phyloP scores from a whole-genome alignment of 495 filamentous ascomycete species.

The Neurospora tetrasperma region DNA sequence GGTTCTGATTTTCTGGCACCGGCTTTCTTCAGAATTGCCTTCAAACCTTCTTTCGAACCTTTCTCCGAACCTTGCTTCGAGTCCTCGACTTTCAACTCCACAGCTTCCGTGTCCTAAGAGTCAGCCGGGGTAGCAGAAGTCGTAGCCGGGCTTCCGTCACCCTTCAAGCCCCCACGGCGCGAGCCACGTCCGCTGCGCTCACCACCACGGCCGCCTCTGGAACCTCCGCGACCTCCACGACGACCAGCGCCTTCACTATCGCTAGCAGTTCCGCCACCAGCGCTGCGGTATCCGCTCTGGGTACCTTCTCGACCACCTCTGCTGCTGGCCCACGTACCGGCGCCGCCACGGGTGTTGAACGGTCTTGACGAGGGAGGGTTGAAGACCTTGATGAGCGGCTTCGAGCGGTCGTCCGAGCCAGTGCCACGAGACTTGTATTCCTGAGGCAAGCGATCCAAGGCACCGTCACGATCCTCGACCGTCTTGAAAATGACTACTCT shows the following conservation, averaged over 20 bases:
- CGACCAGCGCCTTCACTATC: slow-evolving; percentile 65
- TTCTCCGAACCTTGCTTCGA: not conserved
- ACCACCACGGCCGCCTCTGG: slow-evolving; percentile 42
- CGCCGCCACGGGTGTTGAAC: slow-evolving; percentile 45
- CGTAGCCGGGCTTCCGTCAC: slow-evolving; percentile 43
- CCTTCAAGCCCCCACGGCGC: slow-evolving; percentile 50
- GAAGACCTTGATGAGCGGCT: slow-evolving; percentile 74
- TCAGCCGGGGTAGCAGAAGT: slow-evolving; percentile 40
- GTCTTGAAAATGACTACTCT: slow-evolving; percentile 73
- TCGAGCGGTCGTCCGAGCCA: slow-evolving; percentile 50
- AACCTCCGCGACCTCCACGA: slow-evolving; percentile 55
- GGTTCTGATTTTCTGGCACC: not conserved
- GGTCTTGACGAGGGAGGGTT: slow-evolving; percentile 46
- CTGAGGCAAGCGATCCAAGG: slow-evolving; percentile 58
- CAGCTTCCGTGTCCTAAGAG: slow-evolving; percentile 23
- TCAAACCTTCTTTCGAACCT: not conserved
- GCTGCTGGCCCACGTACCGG: slow-evolving; percentile 67
- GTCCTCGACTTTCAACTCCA: not conserved
- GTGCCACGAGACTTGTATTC: slow-evolving; percentile 57
- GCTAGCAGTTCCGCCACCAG: slow-evolving; percentile 51
- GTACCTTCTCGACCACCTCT: slow-evolving; percentile 40
- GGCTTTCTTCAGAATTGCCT: not conserved
- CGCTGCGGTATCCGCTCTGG: slow-evolving; percentile 62
- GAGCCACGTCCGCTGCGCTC: slow-evolving; percentile 46
- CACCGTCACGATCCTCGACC: slow-evolving; percentile 64